phyloP scores from a whole-genome alignment of 2,329 filamentous ascomycete species.

The Ascochyta rabiei region DNA sequence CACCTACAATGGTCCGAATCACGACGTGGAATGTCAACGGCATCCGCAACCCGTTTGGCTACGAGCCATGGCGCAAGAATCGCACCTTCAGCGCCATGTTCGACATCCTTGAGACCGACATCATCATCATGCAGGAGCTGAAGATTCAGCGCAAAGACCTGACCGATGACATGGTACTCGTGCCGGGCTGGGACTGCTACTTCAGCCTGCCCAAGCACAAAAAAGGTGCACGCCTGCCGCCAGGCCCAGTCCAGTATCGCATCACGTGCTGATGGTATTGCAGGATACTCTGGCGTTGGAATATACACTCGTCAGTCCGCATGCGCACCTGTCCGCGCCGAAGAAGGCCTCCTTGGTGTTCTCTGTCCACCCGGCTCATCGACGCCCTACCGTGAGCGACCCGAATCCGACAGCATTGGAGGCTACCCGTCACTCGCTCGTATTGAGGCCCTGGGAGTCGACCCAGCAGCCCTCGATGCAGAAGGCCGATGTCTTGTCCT shows the following conservation, averaged over 20 bases:
- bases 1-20: constrained; percentile 72
- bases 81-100: constrained; percentile 75
- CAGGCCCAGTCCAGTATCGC: background rate
- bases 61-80: constrained; percentile 58
- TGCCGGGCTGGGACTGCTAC: constrained; percentile 94
- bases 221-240: constrained; percentile 67
- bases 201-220: constrained; percentile 94
- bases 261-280: constrained; percentile 19
- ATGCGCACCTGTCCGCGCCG: constrained; percentile 85
- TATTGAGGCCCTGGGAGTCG: constrained; percentile 63
- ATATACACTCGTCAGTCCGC: constrained; percentile 90
- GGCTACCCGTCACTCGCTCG: constrained; percentile 80
- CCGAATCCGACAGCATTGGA: constrained; percentile 77
- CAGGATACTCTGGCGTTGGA: constrained; percentile 93
- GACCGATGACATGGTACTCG: constrained; percentile 91
- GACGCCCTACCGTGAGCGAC: constrained; percentile 75
- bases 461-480: constrained; percentile 77
- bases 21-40: constrained; percentile 65
- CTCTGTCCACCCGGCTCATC: constrained; percentile 75
- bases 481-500: constrained; percentile 91
- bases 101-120: constrained; percentile 87
- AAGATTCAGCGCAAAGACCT: constrained; percentile 96
- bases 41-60: constrained; percentile 61
- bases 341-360: constrained; percentile 90
- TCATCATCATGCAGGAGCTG: constrained; percentile 92